Base-by-base conservation (phyloP, 768 basidiomycete species). In the Rhodotorula diobovata region DNA sequence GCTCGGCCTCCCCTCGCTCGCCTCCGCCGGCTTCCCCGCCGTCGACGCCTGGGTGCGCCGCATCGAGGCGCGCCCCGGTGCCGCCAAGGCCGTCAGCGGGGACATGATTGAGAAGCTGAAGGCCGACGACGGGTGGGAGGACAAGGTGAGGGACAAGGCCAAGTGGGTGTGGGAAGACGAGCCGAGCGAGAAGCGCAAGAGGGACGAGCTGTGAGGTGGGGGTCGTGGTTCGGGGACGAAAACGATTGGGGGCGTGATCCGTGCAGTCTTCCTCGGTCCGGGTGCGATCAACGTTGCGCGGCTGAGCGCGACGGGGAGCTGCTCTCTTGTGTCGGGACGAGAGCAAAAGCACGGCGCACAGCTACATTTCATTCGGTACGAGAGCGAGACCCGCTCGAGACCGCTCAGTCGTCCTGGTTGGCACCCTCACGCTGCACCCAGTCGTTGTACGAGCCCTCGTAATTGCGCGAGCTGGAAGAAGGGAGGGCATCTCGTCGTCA, bases 391-490 rank as follows among this genome's bases (percentile, higher is more conserved):
- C 23, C 9, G 48, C 41, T 43, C 25, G 25, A 25, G 48, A 2
- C 30, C 30, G 45, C 59, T 76, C 67, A 79, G 61, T 79, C 77
- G 46, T 79, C 78, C 54, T 79, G 54, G 56, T 68, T 73, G 68
- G 74, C 75, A 60, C 80, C 71, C 72, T 81, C 80, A 82, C 82
- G 80, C 77, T 82, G 81, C 21, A 85, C 84, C 92, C 92, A 95
- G 75, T 94, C 90, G 63, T 91, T 80, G 90, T 91, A 95, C 30
- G 90, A 91, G 16, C 92, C 92, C 74, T 85, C 85, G 79, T 92
- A 95, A 77, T 93, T 93, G 68, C 86, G 79, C 21, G 84, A 76
- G 61, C 83, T 84, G 70, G 50, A 0, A n/a, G 14, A 34, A 8
- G 25, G 23, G 45, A 28, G 25, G 51, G 62, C 45, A 6, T 8